Conservation (phyloP, 1,284 basidiomycete species). For the Ceratobasidium theobromae region DNA sequence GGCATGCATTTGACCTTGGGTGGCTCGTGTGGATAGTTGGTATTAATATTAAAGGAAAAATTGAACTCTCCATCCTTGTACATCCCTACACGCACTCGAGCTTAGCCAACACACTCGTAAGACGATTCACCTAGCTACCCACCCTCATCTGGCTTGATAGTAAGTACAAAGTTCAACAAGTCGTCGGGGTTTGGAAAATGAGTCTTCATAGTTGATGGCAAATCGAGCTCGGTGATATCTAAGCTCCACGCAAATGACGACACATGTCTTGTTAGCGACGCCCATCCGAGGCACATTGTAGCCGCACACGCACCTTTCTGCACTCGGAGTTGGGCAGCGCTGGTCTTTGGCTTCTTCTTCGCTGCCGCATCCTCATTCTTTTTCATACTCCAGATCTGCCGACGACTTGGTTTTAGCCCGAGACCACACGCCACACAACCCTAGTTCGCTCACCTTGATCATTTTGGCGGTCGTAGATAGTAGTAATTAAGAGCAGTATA, state of each 20-base stretch:
- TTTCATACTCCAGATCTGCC: constrained; percentile 97
- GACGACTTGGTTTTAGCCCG: no score
- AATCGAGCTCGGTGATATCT: constrained; percentile 97
- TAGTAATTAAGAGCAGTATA: background rate
- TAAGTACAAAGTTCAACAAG: constrained; percentile 94
- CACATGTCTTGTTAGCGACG: background rate
- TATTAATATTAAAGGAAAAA: constrained; percentile 95
- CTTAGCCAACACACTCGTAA: no score
- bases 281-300: background rate
- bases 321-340: constrained; percentile 94
- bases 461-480: constrained; percentile 38
- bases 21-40: constrained; percentile 98
- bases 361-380: constrained; percentile 92
- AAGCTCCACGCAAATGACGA: background rate
- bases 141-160: constrained; percentile 97
- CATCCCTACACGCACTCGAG: constrained; percentile 67
- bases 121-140: background rate
- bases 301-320: constrained; percentile 88
- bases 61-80: constrained; percentile 93
- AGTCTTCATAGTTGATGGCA: constrained; percentile 95
- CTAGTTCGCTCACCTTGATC: constrained; percentile 49
- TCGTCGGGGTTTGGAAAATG: constrained; percentile 88
- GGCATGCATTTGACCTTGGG: constrained; percentile 98
- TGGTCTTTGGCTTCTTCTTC: constrained; percentile 96
- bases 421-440: constrained; percentile 29